These are phyloP conservation scores for Hibiscus syriacus DNA, from an alignment of 345 rosid species.

Conservation along the genomic window DNA sequence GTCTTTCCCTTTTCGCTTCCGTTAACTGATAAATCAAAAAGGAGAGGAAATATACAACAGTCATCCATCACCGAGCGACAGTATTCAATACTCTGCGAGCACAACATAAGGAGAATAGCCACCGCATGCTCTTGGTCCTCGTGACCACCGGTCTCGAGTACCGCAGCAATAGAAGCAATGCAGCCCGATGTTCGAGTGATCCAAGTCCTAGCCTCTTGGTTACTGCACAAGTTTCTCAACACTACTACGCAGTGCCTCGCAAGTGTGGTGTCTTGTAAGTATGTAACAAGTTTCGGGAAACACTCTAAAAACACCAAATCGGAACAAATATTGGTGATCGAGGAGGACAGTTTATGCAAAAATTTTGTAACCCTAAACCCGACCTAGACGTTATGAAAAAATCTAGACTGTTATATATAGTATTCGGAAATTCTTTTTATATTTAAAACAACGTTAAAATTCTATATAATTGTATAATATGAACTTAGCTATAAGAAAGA, in stretches of 20 bases:
- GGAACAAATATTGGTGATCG: conserved; percentile 32
- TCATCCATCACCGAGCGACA: conserved; percentile 59
- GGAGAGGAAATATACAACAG: conserved; percentile 45
- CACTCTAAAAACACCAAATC: conserved; percentile 36
- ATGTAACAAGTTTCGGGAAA: conserved; percentile 47
- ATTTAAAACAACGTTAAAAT: no score
- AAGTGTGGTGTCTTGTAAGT: conserved; percentile 35
- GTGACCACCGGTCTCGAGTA: conserved; percentile 43
- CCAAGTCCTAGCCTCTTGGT: conserved; percentile 46
- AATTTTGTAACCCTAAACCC: no score
- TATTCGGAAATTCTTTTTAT: no score
- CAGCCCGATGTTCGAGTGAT: conserved; percentile 53
- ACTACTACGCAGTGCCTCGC: conserved; percentile 36
- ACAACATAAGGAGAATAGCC: conserved; percentile 33
- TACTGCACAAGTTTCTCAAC: conserved; percentile 45
- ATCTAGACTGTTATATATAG: no score
- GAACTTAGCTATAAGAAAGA: no score
- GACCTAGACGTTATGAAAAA: no score
- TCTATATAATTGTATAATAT: no score
- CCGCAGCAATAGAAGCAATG: conserved; percentile 46
- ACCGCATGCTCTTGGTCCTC: conserved; percentile 67
- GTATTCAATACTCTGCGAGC: conserved; percentile 31
- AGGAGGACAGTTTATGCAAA: conserved; percentile 47
- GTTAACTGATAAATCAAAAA: conserved; percentile 34
- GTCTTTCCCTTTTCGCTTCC: conserved; percentile 58